phyloP scores from a whole-genome alignment of 2,329 filamentous ascomycete species.

The Ophiosphaerella korrae region DNA sequence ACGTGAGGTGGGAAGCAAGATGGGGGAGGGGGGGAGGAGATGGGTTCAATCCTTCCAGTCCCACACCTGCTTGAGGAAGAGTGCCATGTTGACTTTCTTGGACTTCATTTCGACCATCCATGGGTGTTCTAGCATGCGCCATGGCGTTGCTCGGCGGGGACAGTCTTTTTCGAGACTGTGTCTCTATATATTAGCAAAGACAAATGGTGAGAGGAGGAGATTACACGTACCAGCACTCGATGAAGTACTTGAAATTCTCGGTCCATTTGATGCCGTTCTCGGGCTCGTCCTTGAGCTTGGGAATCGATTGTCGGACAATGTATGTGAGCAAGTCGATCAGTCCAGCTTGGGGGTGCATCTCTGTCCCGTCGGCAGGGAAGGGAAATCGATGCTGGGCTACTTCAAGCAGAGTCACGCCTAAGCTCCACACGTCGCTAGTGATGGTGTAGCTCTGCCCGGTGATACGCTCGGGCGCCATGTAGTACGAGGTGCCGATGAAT shows the following conservation, averaged over 20 bases:
- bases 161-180: constrained; percentile 91
- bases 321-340: constrained; percentile 96
- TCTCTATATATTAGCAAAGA: constrained; percentile 29
- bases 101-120: constrained; percentile 97
- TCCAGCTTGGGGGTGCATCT: constrained; percentile 90
- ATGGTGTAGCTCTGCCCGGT: constrained; percentile 98
- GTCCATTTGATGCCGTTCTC: constrained; percentile 91
- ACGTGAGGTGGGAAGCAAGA: constrained; percentile 4
- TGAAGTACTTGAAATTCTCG: constrained; percentile 98
- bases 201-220: not conserved
- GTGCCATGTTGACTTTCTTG: constrained; percentile 97
- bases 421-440: constrained; percentile 97
- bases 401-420: constrained; percentile 95
- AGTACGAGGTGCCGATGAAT: constrained; percentile 98
- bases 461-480: constrained; percentile 98
- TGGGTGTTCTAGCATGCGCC: constrained; percentile 98
- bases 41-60: constrained; percentile 76
- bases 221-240: constrained; percentile 89
- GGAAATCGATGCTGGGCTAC: constrained; percentile 99
- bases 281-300: constrained; percentile 93
- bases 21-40: too few relatives aligned
- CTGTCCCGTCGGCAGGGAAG: constrained; percentile 94
- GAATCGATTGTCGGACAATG: constrained; percentile 93
- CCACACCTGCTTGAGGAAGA: constrained; percentile 94
- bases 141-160: constrained; percentile 83